Percentiles rank a stretch among this genome's conserved stretches.
These are phyloP conservation scores for Fusarium irregulare DNA, from an alignment of 2,329 filamentous ascomycete genomes.

Conservation along the genomic window DNA sequence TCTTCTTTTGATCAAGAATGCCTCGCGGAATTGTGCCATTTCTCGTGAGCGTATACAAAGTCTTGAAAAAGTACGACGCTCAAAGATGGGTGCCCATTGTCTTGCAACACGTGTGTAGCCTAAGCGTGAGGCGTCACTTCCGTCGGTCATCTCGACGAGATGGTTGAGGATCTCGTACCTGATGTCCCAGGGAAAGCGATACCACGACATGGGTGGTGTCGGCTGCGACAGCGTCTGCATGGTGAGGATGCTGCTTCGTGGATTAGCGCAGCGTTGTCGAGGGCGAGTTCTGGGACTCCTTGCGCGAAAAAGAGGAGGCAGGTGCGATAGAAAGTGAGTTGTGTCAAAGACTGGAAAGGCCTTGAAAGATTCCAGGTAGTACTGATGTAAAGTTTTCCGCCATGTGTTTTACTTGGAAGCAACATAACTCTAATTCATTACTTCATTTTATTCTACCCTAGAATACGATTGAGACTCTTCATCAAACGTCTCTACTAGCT, in stretches of 20 bases:
- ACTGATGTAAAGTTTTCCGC: not conserved
- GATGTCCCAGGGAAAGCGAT: not conserved
- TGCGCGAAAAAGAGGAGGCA: accelerated
- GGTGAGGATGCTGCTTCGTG: not conserved
- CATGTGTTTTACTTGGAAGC: not conserved
- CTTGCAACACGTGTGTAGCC: not conserved
- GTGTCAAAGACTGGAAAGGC: not conserved
- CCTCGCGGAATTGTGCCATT: not conserved
- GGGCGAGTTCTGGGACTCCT: no score
- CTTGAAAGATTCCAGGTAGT: not conserved
- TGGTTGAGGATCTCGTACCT: not conserved
- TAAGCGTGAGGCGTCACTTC: not conserved
- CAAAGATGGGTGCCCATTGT: not conserved
- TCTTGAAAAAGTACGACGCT: not conserved
- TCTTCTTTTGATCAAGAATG: not conserved
- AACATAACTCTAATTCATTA: no score
- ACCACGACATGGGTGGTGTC: not conserved
- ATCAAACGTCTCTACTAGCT: no score
- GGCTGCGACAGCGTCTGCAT: not conserved
- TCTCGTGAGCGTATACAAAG: not conserved
- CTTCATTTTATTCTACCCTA: no score
- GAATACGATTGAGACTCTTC: no score
- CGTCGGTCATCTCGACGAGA: not conserved
- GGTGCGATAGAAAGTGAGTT: no score
- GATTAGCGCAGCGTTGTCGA: no score